phyloP scores from a whole-genome alignment of 192 early-diverging fungal species.

The Pecoramyces ruminantium region DNA sequence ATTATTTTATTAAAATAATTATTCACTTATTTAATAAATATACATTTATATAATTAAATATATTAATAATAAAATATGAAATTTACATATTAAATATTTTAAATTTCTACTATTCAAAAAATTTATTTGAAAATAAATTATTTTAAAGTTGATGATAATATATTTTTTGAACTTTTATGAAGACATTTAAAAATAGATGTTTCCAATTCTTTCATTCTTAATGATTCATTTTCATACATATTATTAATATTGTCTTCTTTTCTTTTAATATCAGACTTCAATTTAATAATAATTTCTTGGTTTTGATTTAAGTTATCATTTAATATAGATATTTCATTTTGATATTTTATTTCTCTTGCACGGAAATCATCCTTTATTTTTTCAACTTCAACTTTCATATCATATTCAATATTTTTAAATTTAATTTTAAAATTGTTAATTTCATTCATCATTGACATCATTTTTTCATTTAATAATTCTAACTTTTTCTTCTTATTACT shows the following conservation, averaged over 20 bases:
- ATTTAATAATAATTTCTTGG: background rate
- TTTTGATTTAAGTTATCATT: background rate
- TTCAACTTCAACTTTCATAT: background rate
- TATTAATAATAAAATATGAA: no score
- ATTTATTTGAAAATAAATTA: background rate
- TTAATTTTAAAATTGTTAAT: background rate
- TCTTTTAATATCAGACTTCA: background rate
- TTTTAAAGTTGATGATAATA: background rate
- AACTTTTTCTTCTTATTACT: background rate
- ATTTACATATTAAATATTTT: no score
- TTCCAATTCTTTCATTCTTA: background rate
- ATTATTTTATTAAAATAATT: no score
- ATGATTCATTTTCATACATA: background rate
- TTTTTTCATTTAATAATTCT: background rate
- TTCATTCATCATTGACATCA: background rate
- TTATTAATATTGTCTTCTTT: background rate
- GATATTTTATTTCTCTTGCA: background rate
- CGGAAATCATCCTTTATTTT: background rate
- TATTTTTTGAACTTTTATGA: background rate
- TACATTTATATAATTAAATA: no score
- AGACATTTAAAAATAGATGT: background rate
- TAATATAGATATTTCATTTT: background rate
- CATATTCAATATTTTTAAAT: background rate
- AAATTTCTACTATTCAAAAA: background rate
- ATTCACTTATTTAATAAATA: no score